Evolutionary conservation across 2,329 filamentous ascomycete species (phyloP), one percentile per base, ranked within the genome.

Genomic region (Hawksworthiomyces lignivorus): DNA sequence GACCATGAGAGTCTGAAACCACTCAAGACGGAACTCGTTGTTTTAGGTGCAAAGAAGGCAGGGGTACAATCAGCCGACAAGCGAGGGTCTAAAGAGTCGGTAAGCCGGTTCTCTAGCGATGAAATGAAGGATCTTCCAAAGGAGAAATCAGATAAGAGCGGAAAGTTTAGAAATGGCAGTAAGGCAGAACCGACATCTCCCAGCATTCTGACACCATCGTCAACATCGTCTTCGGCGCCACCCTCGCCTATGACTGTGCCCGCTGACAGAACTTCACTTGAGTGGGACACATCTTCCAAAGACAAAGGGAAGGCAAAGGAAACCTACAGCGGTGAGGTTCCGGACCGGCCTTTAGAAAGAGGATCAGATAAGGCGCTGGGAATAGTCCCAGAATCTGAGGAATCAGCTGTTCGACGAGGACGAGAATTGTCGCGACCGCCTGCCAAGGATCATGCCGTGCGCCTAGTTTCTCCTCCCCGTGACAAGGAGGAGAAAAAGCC

Each of bases 401-500:
- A 36, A 12, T 30, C 5, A 4, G 20, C 15, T 3, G 19, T 32
- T 11, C n/a, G 17, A 4, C 47, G 47, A 4, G 45, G 40, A 1
- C 47, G 44, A 6, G 36, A 45, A 12, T 15, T 26, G 18, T 45
- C 45, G 28, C 36, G 40, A 39, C 30, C 45, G 22, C 34, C 42
- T 3, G 36, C 34, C 29, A 45, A 43, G 28, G 39, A 34, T 4
- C 20, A 20, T 2, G 24, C 71, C 48, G 66, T 77, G n/a, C 73
- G 77, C n/a, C 66, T 92, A 4, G 84, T 92, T 15, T 82, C 84
- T 5, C 86, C 85, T 1, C 83, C 82, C 43, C 62, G 72, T 40
- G 68, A 72, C 74, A 30, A 44, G 38, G 44, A 48, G 11, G 48
- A 52, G 5, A 49, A 48, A 40, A 45, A 84, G 85, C 50, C 75